phyloP scores from a whole-genome alignment of 257 asterid species.

The Solanum microdontum region DNA sequence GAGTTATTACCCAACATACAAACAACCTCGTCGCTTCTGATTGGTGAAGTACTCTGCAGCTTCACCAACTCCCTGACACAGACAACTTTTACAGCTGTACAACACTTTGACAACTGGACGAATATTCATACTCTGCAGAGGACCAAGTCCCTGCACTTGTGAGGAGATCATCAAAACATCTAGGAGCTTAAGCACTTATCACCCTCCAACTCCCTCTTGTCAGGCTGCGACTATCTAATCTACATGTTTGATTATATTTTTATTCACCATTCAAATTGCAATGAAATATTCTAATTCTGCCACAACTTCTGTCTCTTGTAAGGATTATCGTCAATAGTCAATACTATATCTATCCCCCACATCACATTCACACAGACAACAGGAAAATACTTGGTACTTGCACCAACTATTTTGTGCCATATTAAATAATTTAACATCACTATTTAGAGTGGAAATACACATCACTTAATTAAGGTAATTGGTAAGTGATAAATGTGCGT shows the following conservation, averaged over 20 bases:
- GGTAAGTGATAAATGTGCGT: neutral
- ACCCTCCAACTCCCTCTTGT: neutral
- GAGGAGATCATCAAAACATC: too few species aligned
- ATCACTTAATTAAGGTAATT: neutral
- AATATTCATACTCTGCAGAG: too few species aligned
- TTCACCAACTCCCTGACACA: too few species aligned
- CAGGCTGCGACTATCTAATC: too few species aligned
- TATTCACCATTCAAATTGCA: neutral
- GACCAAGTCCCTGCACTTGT: too few species aligned
- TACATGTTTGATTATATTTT: too few species aligned
- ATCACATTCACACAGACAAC: neutral
- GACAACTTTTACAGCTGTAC: too few species aligned
- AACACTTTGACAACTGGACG: too few species aligned
- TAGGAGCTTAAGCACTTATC: too few species aligned
- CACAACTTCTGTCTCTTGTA: neutral
- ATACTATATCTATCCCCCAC: neutral
- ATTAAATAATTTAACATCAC: neutral
- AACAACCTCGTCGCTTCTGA: too few species aligned
- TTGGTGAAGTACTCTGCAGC: too few species aligned
- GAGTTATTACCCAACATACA: too few species aligned
- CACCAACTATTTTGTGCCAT: neutral
- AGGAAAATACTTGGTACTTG: neutral
- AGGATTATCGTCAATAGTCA: neutral
- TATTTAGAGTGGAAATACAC: neutral
- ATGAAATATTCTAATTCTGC: neutral